phyloP scores from a whole-genome alignment of 768 basidiomycete species.

The Termitomyces eurrhizus region DNA sequence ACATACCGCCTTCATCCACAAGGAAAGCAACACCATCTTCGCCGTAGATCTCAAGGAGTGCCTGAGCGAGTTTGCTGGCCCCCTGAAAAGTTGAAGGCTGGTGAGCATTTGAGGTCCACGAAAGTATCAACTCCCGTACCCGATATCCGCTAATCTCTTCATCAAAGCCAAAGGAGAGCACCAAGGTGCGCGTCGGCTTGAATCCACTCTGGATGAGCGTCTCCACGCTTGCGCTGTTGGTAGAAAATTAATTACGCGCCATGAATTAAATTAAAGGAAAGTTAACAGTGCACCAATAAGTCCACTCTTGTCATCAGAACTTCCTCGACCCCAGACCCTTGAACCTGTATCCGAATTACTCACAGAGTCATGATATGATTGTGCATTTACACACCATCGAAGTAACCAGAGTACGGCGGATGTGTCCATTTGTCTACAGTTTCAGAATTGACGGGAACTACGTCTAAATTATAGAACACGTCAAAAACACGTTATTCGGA shows the following conservation, averaged over 20 bases:
- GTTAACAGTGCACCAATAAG: conserved; percentile 48
- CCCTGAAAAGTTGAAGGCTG: conserved; percentile 36
- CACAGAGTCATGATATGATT: neutral
- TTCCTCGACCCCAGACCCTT: conserved; percentile 75
- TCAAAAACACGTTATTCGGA: neutral
- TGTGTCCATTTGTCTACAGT: conserved; percentile 49
- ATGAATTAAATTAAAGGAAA: neutral
- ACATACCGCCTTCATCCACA: conserved; percentile 83
- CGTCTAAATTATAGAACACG: conserved; percentile 34
- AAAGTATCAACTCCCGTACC: conserved; percentile 22
- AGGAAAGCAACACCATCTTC: conserved; percentile 69
- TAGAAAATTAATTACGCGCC: neutral
- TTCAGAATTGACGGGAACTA: conserved; percentile 54
- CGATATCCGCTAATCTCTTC: conserved; percentile 60
- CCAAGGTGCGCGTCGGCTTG: conserved; percentile 57
- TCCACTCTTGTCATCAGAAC: conserved; percentile 73
- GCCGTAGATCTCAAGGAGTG: conserved; percentile 62
- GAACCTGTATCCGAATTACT: conserved; percentile 24
- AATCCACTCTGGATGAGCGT: conserved; percentile 59
- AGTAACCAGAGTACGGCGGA: conserved; percentile 57
- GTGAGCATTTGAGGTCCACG: neutral
- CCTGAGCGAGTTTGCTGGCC: conserved; percentile 42
- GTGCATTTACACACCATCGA: conserved; percentile 35
- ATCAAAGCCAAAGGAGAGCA: conserved; percentile 71
- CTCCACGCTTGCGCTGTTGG: conserved; percentile 51